phyloP scores from a whole-genome alignment of 495 filamentous ascomycete genomes.

The Oidiodendron maius region DNA sequence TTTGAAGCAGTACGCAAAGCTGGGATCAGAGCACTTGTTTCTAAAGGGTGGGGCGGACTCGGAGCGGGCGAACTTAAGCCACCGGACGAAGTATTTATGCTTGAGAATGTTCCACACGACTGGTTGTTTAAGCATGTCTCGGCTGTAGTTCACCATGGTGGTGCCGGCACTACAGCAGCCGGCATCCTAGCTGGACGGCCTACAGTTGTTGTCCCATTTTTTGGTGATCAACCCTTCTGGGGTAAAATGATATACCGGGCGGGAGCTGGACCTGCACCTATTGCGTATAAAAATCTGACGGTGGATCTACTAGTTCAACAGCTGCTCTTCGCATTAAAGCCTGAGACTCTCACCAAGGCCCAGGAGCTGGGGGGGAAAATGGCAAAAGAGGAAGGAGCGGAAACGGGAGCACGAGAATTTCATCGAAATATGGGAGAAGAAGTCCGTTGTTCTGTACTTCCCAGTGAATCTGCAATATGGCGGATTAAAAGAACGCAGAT shows the following conservation, averaged over 20 bases:
- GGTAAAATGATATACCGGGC: conserved; percentile 62
- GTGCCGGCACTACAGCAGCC: conserved; percentile 57
- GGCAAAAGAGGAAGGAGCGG: conserved; percentile 66
- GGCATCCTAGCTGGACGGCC: conserved; percentile 54
- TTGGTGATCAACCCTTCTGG: conserved; percentile 79
- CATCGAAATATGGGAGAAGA: conserved; percentile 34
- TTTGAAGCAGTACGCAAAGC: conserved; percentile 53
- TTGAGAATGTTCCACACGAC: conserved; percentile 63
- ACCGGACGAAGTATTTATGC: conserved; percentile 54
- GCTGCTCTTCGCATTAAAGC: conserved; percentile 58
- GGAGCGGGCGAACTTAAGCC: conserved; percentile 44
- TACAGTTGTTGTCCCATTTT: conserved; percentile 66
- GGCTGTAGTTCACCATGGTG: conserved; percentile 60
- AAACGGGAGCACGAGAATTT: conserved; percentile 65
- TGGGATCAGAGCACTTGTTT: conserved; percentile 57
- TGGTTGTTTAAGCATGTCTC: conserved; percentile 59
- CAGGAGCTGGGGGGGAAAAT: conserved; percentile 56
- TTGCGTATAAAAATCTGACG: conserved; percentile 65
- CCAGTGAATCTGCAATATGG: neutral
- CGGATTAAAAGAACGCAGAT: neutral
- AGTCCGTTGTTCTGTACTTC: neutral
- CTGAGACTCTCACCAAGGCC: conserved; percentile 50
- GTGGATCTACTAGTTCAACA: conserved; percentile 59
- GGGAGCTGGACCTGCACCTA: conserved; percentile 61
- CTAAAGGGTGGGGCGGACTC: conserved; percentile 62